These are phyloP conservation scores for Mycena galopus DNA, from an alignment of 768 basidiomycete species.

Conservation along the genomic window DNA sequence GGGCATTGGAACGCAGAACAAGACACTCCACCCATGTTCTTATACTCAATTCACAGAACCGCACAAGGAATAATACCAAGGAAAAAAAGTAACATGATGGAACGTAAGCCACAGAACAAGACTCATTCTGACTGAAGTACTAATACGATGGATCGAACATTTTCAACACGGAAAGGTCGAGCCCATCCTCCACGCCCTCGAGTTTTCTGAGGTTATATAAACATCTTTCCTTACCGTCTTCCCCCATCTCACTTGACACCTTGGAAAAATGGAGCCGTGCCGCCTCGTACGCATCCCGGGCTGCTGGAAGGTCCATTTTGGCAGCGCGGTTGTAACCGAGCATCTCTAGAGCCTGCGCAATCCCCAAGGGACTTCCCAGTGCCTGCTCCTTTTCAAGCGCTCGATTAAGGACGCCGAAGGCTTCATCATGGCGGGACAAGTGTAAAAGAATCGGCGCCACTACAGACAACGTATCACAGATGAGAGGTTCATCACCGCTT, in stretches of 20 bases:
- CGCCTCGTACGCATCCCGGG: conserved; percentile 9
- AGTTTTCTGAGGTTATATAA: neutral
- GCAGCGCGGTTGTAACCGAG: conserved; percentile 23
- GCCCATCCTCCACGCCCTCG: neutral
- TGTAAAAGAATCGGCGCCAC: neutral
- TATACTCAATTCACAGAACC: too few relatives aligned
- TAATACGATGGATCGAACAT: too few relatives aligned
- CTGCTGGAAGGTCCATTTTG: conserved; percentile 20
- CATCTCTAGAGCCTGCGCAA: conserved; percentile 26
- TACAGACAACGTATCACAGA: neutral
- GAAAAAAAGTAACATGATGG: too few relatives aligned
- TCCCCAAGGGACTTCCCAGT: neutral
- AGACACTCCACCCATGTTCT: too few relatives aligned
- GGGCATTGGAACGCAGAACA: too few relatives aligned
- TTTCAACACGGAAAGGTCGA: too few relatives aligned
- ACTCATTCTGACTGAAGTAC: too few relatives aligned
- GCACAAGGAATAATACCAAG: too few relatives aligned
- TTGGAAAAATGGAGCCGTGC: conserved; percentile 20
- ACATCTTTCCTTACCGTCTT: neutral
- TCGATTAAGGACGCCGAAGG: neutral
- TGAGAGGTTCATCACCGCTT: neutral
- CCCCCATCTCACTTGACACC: neutral
- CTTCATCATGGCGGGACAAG: neutral
- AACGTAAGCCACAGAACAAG: too few relatives aligned
- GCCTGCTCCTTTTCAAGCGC: neutral